phyloP scores from a whole-genome alignment of 2,329 filamentous ascomycete genomes.

The Leptographium radiaticola region DNA sequence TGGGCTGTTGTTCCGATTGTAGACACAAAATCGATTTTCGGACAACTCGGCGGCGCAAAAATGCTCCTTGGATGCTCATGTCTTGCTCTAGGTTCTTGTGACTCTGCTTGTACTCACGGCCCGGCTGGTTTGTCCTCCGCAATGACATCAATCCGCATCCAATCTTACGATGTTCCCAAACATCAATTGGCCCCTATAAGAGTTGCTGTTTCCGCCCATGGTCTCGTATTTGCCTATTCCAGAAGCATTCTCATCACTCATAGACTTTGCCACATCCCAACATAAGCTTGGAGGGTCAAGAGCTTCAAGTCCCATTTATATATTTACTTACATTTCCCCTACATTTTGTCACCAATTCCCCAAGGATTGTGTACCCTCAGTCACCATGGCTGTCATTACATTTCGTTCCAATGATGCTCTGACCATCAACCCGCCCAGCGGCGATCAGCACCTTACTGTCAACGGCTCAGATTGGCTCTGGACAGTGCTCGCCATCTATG shows the following conservation, averaged over 20 bases:
- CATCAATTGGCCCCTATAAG: neutral
- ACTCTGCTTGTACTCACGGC: neutral
- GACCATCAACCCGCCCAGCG: slow-evolving; percentile 29
- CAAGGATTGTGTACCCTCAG: neutral
- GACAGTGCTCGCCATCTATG: slow-evolving; percentile 35
- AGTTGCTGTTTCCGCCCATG: neutral
- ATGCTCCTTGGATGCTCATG: neutral
- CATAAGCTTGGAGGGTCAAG: too few relatives aligned
- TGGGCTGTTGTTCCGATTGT: neutral
- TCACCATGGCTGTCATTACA: slow-evolving; percentile 19
- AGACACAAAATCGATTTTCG: neutral
- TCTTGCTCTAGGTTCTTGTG: neutral
- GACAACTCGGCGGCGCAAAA: neutral
- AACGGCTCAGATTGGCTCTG: slow-evolving; percentile 43
- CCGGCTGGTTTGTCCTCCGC: neutral
- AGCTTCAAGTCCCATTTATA: neutral
- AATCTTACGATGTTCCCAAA: neutral
- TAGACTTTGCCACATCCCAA: neutral
- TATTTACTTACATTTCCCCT: neutral
- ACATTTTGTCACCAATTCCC: neutral
- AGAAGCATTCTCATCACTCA: neutral
- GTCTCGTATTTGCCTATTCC: neutral
- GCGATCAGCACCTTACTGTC: slow-evolving; percentile 25
- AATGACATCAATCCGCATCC: neutral
- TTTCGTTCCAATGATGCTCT: slow-evolving; percentile 31